Base-by-base conservation (phyloP, 2,329 filamentous ascomycete genomes). In the Apiospora aurea region DNA sequence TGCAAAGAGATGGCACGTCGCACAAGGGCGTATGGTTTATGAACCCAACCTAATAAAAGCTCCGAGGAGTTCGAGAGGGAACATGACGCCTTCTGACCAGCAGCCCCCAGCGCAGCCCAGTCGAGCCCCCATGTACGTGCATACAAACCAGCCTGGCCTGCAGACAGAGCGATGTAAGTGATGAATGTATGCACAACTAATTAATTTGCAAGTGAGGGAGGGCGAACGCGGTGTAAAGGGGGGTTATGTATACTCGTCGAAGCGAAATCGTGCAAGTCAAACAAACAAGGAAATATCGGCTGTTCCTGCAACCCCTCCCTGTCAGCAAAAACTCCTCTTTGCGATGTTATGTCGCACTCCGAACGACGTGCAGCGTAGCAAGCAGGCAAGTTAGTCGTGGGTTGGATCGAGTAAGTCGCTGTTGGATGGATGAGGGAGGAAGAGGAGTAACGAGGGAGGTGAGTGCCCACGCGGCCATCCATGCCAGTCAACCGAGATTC, bases 211-310 rank as follows among this genome's bases (percentile, higher is more conserved):
- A 64, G 34, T 41, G 34, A 64, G 57, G 34, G 34, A 64, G 57
- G 34, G 57, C 57, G 34, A 64, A 64, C 34, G 57, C 57, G 18
- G 57, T 64, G 57, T 41, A 64, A 64, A 64, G 57, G 57, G 57
- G 53, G 53, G 57, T 38, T 61, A 34, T 61, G 34, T 61, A 34
- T 61, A 61, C 29, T 61, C 24, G 26, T 61, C 11, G 8, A n/a
- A n/a, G 18, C 11, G 21, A 41, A 41, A 6, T n/a, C 57, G 57
- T 64, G 57, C 57, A 64, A 64, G 21, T 18, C 34, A 64, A 41
- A 21, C 34, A 64, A 41, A 21, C 57, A 64, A 41, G 57, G 57
- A 64, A 64, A 41, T 18, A 64, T 41, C n/a, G n/a, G 57, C 21
- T 64, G 57, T 64, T 64, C 57, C 57, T 64, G 57, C 57, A 64